phyloP scores from a whole-genome alignment of 2,329 filamentous ascomycete genomes.

The Fusarium tanahbumbuense region DNA sequence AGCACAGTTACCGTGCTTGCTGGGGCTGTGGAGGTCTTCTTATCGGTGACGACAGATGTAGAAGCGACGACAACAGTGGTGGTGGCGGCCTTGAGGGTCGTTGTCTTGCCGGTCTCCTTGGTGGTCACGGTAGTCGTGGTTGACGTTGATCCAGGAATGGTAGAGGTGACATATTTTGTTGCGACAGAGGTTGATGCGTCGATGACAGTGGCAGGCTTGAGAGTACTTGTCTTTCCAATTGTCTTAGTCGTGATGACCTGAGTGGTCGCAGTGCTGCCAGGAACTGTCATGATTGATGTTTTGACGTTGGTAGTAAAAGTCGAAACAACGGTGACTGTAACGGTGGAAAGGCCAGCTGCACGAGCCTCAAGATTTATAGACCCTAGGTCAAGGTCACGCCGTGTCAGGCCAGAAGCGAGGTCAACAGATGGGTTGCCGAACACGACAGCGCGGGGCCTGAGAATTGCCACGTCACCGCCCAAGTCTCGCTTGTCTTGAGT shows the following conservation, averaged over 20 bases:
- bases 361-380: constrained; percentile 20
- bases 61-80: constrained; percentile 27
- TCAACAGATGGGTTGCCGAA: constrained; percentile 30
- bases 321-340: constrained; percentile 25
- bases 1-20: constrained; percentile 33
- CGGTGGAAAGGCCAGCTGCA: constrained; percentile 13
- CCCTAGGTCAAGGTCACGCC: constrained; percentile 23
- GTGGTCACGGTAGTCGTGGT: constrained; percentile 33
- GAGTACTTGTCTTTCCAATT: constrained; percentile 17
- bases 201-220: constrained; percentile 29
- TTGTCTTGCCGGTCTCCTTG: constrained; percentile 37
- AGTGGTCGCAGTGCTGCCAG: constrained; percentile 30
- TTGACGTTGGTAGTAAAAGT: constrained; percentile 34
- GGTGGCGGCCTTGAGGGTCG: constrained; percentile 38
- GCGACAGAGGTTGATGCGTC: constrained; percentile 19
- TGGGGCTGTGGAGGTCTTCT: constrained; percentile 35
- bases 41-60: constrained; percentile 28
- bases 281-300: constrained; percentile 23
- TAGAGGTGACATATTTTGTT: constrained; percentile 23
- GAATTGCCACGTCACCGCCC: neutral
- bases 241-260: constrained; percentile 28
- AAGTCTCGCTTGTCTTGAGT: constrained; percentile 30
- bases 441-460: constrained; percentile 11
- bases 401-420: constrained; percentile 16
- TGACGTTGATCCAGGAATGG: constrained; percentile 24